Evolutionary conservation across 2,329 filamentous ascomycete species (phyloP), one percentile per base, ranked within the genome.

Genomic region (Tricladium varicosporioides): DNA sequence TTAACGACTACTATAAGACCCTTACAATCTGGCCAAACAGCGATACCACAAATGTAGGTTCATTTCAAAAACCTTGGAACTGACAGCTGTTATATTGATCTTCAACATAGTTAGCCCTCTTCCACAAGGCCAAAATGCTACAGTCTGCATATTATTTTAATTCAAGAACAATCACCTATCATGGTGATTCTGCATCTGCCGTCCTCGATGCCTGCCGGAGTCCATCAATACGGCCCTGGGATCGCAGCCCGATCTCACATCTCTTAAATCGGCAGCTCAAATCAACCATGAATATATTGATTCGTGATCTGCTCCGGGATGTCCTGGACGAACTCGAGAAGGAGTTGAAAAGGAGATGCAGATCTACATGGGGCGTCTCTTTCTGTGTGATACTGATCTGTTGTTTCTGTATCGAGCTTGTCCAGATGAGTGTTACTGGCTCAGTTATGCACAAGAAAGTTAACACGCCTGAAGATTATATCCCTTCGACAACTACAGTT

Each of bases 211-310:
- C 27, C 42, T 14, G 56, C 31, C 27, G 32, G 16, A 49, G 18
- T 11, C 49, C 45, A 19, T n/a, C 40, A 11, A 31, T 5, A 16
- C 22, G 44, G 5, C 13, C 13, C 15, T 57, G 48, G 18, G 16
- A 51, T 36, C 48, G 32, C 16, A 45, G 40, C 13, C 44, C 43
- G 31, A 15, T 48, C 10, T 60, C 57, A 4, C 48, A 45, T 33
- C 57, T 57, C 33, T 40, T 60, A 14, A 60, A 54, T 36, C 50
- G 43, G 27, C 57, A 60, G 44, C 19, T 60, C 32, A 60, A 60
- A 48, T 44, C 44, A 14, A 47, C 46, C n/a, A 57, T 59, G 54
- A 33, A 54, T 40, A 5, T 13, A n/a, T n/a, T 56, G 15, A 31
- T 44, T 11, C 32, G 51, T 27, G 19, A 51, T 45, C 42, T 53